Base-by-base conservation (phyloP, 2,329 filamentous ascomycete genomes). In the Xylariaceae sp. region DNA sequence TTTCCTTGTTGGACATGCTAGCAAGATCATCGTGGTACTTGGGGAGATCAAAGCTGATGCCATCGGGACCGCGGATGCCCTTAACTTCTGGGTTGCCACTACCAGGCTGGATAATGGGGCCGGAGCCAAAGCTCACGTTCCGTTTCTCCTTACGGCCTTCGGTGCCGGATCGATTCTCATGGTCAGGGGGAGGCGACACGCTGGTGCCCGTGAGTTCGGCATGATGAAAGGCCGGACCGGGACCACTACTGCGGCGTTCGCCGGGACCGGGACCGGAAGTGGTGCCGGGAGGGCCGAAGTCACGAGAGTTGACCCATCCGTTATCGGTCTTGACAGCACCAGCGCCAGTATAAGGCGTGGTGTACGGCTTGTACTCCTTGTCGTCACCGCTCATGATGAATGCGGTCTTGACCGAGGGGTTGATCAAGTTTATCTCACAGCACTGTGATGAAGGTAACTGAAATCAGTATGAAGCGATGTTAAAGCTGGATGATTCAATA, bases 61-160 rank as follows among this genome's bases (percentile, higher is more conserved):
- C 60, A 11, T 54, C 50, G 48, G 64, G 62, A 10, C 81, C 0
- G 73, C 80, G 1, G 63, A 72, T 51, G 70, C 74, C 56, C 73
- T 76, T 10, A 67, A 78, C n/a, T 74, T 80, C 37, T 62, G 67
- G 51, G 80, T 77, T 72, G 73, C 71, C 23, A 1, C 23, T 3
- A 78, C 81, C 62, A 73, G 77, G 1, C 62, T 79, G 17, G 77
- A 80, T 11, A 47, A 65, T 71, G 47, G 77, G 79, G 57, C 71
- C 72, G 13, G 17, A 55, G 42, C 48, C 3, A 1, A 56, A 44
- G 48, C 50, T 54, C 42, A 53, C 10, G 54, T 53, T 57, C 52
- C 52, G 58, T 51, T 47, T 55, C 4, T 56, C 18, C 11, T 45
- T 17, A 5, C 53, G 51, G 3, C 23, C 23, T 3, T 17, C 17